A percentile compares a stretch with the other conserved stretches of the same genome.
These are phyloP conservation scores for Hypoxylon sp. DNA, from an alignment of 2,329 filamentous ascomycete species.

Conservation along the genomic window DNA sequence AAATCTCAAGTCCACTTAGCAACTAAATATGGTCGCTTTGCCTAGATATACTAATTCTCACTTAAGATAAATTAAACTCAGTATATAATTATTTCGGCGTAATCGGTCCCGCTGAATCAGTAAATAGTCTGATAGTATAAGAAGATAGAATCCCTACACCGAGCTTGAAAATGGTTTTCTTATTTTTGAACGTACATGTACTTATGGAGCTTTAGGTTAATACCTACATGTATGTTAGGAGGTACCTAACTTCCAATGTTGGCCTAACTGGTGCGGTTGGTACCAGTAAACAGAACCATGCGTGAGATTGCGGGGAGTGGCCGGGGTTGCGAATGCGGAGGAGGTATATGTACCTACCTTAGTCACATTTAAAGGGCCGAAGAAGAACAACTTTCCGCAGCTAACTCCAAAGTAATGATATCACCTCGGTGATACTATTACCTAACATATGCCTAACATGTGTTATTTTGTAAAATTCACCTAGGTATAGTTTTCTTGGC, in stretches of 20 bases:
- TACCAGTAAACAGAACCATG: not conserved
- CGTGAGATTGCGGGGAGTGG: not conserved
- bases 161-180: no score
- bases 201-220: no score
- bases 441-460: not conserved
- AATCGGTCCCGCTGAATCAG: not conserved
- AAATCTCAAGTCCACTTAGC: not conserved
- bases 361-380: not conserved
- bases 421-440: slow-evolving; percentile 6
- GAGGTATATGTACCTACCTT: no score
- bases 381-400: not conserved
- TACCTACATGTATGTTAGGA: no score
- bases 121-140: not conserved
- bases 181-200: no score
- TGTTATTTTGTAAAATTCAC: not conserved
- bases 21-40: not conserved
- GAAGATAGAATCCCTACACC: not conserved
- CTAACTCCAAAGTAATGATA: slow-evolving; percentile 2
- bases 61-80: not conserved
- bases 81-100: not conserved
- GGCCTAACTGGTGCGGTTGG: no score
- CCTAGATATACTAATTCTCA: not conserved
- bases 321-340: not conserved
- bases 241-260: no score
- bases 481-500: not conserved